These are phyloP conservation scores for Dacryopinax spathularia DNA, from an alignment of 768 basidiomycete genomes.

Conservation along the genomic window DNA sequence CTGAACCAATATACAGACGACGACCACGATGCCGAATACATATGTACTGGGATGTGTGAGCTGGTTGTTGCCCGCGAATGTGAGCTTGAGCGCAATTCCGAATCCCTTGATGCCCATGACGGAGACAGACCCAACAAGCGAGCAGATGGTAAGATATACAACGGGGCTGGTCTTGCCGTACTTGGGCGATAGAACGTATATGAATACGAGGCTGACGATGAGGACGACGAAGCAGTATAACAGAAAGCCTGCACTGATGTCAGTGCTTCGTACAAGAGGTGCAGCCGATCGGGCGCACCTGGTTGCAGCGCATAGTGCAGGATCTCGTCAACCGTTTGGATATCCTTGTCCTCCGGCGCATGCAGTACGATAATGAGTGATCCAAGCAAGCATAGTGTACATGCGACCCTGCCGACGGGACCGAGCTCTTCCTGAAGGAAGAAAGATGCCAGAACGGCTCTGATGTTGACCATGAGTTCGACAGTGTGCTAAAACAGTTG, in stretches of 20 bases:
- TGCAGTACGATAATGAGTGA: slow-evolving; percentile 91
- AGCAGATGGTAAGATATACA: slow-evolving; percentile 93
- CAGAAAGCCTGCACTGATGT: slow-evolving; percentile 54
- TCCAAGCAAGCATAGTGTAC: slow-evolving; percentile 68
- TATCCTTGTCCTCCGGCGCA: slow-evolving; percentile 88
- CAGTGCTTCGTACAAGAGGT: background rate
- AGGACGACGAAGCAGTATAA: slow-evolving; percentile 78
- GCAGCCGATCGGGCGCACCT: slow-evolving; percentile 35
- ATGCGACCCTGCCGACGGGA: slow-evolving; percentile 78
- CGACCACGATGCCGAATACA: slow-evolving; percentile 73
- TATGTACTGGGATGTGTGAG: slow-evolving; percentile 93
- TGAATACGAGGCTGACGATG: slow-evolving; percentile 71
- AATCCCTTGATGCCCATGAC: slow-evolving; percentile 99
- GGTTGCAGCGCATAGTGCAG: slow-evolving; percentile 85
- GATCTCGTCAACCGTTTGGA: slow-evolving; percentile 88
- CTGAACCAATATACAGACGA: slow-evolving; percentile 73
- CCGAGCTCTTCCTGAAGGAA: slow-evolving; percentile 87
- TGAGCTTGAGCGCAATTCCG: slow-evolving; percentile 91
- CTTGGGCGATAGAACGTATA: slow-evolving; percentile 67
- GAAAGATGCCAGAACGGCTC: slow-evolving; percentile 87
- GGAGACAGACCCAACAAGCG: slow-evolving; percentile 87
- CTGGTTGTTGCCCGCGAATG: slow-evolving; percentile 85
- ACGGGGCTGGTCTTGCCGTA: slow-evolving; percentile 79
- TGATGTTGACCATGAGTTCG: slow-evolving; percentile 23
- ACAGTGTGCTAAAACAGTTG: background rate